phyloP scores from a whole-genome alignment of 441 rosid genomes.

The Kokia cookei region DNA sequence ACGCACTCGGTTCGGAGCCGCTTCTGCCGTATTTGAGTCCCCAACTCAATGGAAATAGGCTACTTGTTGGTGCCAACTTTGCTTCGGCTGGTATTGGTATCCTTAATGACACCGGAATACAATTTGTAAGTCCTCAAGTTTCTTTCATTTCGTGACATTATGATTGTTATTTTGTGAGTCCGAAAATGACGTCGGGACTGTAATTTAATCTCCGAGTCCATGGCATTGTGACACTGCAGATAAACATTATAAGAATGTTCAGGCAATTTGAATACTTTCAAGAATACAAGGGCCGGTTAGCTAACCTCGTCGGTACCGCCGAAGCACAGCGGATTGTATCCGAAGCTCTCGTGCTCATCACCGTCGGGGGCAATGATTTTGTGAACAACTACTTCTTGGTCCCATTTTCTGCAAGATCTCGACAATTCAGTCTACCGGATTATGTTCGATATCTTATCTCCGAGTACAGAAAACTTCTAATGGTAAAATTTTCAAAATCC shows the following conservation, averaged over 20 bases:
- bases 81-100: conserved; percentile 72
- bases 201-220: neutral
- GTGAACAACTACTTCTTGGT: conserved; percentile 62
- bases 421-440: conserved; percentile 37
- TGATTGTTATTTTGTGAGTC: neutral
- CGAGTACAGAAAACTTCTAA: conserved; percentile 50
- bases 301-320: conserved; percentile 36
- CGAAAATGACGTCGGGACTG: neutral
- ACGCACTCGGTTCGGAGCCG: conserved; percentile 39
- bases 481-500: conserved; percentile 17
- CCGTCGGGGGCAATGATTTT: conserved; percentile 65
- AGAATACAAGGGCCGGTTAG: conserved; percentile 42
- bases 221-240: conserved; percentile 21
- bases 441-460: conserved; percentile 42
- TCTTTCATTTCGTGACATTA: neutral
- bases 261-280: conserved; percentile 42
- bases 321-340: conserved; percentile 34
- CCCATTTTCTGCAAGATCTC: conserved; percentile 50
- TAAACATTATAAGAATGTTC: conserved; percentile 47
- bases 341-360: conserved; percentile 44
- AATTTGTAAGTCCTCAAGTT: conserved; percentile 37
- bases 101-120: conserved; percentile 59
- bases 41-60: conserved; percentile 37
- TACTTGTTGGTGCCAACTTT: conserved; percentile 57
- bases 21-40: conserved; percentile 59